phyloP scores from a whole-genome alignment of 2,329 filamentous ascomycete genomes.

The Pestalotiopsis sp. region DNA sequence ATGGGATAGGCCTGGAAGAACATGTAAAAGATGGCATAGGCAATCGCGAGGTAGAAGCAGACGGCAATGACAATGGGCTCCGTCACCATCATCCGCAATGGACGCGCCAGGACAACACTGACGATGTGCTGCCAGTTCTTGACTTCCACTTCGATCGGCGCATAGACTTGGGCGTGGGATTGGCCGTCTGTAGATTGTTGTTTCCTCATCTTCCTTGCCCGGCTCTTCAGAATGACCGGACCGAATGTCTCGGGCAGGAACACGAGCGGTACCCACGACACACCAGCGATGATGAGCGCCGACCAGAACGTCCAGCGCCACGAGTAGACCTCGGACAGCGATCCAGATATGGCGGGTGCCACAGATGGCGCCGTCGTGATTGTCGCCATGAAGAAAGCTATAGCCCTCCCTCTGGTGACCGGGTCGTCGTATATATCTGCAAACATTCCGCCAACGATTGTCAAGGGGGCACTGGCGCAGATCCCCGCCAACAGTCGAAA shows the following conservation, averaged over 20 bases:
- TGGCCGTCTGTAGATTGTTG: not conserved
- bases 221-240: conserved; percentile 24
- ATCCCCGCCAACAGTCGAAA: conserved; percentile 5
- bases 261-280: conserved; percentile 47
- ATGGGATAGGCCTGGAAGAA: conserved; percentile 64
- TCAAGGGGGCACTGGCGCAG: not conserved
- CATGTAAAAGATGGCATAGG: conserved; percentile 59
- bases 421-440: conserved; percentile 10
- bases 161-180: not conserved
- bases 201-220: not conserved
- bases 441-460: conserved; percentile 8
- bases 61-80: conserved; percentile 40
- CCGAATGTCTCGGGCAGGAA: conserved; percentile 46
- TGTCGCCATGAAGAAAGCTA: conserved; percentile 1
- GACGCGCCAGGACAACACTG: conserved; percentile 2
- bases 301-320: conserved; percentile 50
- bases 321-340: not conserved
- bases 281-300: conserved; percentile 27
- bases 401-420: conserved; percentile 1
- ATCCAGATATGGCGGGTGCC: not conserved
- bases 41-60: conserved; percentile 42
- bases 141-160: conserved; percentile 3
- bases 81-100: conserved; percentile 32
- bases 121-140: not conserved
- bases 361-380: not conserved